Evolutionary conservation across 1,284 basidiomycete genomes (phyloP), one percentile per base, ranked within the genome.

Genomic region (Tausonia pullulans): DNA sequence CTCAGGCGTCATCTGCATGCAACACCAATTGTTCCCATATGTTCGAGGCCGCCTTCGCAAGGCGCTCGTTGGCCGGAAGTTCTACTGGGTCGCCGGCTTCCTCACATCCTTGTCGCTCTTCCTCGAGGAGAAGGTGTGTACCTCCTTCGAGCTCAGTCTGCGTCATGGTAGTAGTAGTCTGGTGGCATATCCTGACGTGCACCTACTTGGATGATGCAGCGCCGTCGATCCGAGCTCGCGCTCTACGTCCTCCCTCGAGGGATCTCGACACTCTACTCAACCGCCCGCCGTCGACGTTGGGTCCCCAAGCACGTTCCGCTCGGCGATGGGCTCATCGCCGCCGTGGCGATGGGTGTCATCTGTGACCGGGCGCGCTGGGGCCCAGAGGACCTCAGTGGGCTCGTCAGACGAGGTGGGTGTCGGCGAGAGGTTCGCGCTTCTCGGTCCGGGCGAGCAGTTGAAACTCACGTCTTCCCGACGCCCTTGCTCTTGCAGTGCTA

Each of bases 181-280:
- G 27, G 43, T 27, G 10, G 27, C 8, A 6, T 14, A 27, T 7
- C 6, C 51, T 13, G 7, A 7, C 13, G 16, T 4, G 46, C 27
- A 27, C 39, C 13, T 70, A 58, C 40, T 40, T 27, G 16, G 27
- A 40, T 48, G 54, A 43, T 53, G 7, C 39, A 53, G 74, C 79
- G 84, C 60, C 79, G 91, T 13, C 80, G 90, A 11, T 84, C 83
- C 3, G 91, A 95, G 76, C 78, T 95, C 68, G 91, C 94, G 43
- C 94, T 96, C 86, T 98, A 95, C 74, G 91, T 92, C 3, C 78
- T 97, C 51, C 94, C 94, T n/a, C 90, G 92, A 75, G 89, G 84
- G 0, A 75, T 95, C 55, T 91, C 95, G 78, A 88, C 87, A 64
- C 84, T 84, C 10, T 98, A 94, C 93, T 81, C 85, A 1, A 83